Percentiles rank a stretch among this genome's conserved stretches.
Conservation (phyloP, 208 protist species). For the Wallacemonas sp. region DNA sequence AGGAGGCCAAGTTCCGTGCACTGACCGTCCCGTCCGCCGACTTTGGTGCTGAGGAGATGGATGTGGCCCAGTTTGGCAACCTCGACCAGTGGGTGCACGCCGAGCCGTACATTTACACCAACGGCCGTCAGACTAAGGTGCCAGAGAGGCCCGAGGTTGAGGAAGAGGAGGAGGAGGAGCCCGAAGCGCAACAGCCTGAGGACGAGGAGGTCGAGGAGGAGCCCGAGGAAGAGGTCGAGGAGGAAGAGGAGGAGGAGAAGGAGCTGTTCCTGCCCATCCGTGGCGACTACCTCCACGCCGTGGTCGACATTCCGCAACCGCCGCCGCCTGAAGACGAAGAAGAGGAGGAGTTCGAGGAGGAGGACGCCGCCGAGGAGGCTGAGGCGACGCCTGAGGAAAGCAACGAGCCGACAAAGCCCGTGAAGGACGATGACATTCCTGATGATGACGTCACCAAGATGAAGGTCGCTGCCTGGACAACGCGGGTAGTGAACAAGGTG, state of each 20-base stretch:
- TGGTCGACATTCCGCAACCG: slow-evolving; percentile 85
- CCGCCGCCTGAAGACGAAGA: slow-evolving; percentile 79
- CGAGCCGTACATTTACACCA: slow-evolving; percentile 77
- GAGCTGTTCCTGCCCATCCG: slow-evolving; percentile 84
- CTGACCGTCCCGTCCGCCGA: slow-evolving; percentile 58
- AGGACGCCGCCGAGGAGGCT: slow-evolving; percentile 31
- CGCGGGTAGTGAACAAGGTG: slow-evolving; percentile 77
- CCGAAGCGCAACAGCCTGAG: slow-evolving; percentile 43
- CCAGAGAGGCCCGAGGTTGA: slow-evolving; percentile 81
- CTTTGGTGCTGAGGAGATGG: slow-evolving; percentile 75
- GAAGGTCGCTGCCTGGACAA: slow-evolving; percentile 82
- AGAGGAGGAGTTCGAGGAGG: slow-evolving; percentile 77
- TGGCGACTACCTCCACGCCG: slow-evolving; percentile 79
- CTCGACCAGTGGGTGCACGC: slow-evolving; percentile 91
- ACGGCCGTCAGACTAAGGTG: slow-evolving; percentile 90
- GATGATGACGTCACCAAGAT: slow-evolving; percentile 87
- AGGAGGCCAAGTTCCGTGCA: slow-evolving; percentile 86
- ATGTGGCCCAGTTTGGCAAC: slow-evolving; percentile 69
- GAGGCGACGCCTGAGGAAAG: slow-evolving; percentile 41
- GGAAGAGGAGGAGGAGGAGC: slow-evolving; percentile 78
- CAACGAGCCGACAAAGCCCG: slow-evolving; percentile 77
- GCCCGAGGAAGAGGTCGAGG: slow-evolving; percentile 58
- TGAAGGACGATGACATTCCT: slow-evolving; percentile 77
- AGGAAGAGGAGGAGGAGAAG: slow-evolving; percentile 82
- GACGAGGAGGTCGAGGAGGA: slow-evolving; percentile 66